A percentile compares a stretch with the other conserved stretches of the same genome.
These are phyloP conservation scores for Heterobasidion irregulare DNA, from an alignment of 1,284 basidiomycete species.

Conservation along the genomic window DNA sequence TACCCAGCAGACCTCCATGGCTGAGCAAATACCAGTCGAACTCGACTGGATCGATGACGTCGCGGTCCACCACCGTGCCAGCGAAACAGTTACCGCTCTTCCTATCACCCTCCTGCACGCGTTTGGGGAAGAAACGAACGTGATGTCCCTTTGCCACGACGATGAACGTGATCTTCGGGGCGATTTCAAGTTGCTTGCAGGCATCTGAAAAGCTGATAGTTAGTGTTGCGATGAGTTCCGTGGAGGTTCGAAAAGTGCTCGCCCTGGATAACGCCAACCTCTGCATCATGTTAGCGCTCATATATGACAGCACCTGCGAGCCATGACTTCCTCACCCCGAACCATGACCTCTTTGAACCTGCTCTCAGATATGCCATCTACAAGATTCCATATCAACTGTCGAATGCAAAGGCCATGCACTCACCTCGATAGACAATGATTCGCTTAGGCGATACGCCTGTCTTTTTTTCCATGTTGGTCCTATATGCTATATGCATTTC, in stretches of 20 bases:
- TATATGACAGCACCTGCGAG: neutral
- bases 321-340: constrained; percentile 28
- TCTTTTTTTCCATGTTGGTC: constrained; percentile 41
- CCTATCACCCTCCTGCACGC: constrained; percentile 38
- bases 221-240: neutral
- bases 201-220: constrained; percentile 32
- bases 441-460: constrained; percentile 43
- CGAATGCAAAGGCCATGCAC: constrained; percentile 6
- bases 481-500: constrained; percentile 50
- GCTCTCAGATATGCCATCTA: constrained; percentile 77
- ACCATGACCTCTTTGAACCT: constrained; percentile 67
- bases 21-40: constrained; percentile 78
- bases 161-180: constrained; percentile 63
- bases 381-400: constrained; percentile 4
- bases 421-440: constrained; percentile 72
- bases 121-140: constrained; percentile 66
- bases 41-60: constrained; percentile 64
- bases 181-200: constrained; percentile 42
- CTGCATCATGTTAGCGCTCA: constrained; percentile 22
- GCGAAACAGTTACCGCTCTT: constrained; percentile 66
- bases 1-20: constrained; percentile 59
- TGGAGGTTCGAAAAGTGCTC: constrained; percentile 6
- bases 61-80: constrained; percentile 70
- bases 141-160: constrained; percentile 78
- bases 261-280: constrained; percentile 53